Evolutionary conservation across 768 basidiomycete genomes (phyloP).

Genomic region (Podaxis rugospora): DNA sequence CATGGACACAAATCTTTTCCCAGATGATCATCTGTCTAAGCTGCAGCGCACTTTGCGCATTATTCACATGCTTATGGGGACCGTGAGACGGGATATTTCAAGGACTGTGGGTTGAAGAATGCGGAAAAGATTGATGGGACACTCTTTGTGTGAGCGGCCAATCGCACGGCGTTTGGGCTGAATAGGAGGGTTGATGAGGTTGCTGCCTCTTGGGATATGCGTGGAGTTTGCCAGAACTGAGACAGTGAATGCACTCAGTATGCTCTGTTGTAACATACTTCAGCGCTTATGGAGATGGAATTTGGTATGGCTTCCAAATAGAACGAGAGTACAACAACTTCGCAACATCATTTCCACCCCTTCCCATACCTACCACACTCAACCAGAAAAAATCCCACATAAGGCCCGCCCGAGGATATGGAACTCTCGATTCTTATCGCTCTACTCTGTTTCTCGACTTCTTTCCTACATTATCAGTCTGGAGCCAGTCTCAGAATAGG

Average conservation of each 20-base stretch:
- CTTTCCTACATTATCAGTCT: no score
- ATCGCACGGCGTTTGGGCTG: conserved; percentile 37
- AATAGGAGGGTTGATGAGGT: not conserved
- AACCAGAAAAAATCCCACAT: no score
- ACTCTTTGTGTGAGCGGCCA: conserved; percentile 52
- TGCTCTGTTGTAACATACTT: no score
- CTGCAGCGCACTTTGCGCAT: conserved; percentile 30
- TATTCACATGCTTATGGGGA: conserved; percentile 16
- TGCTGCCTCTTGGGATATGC: not conserved
- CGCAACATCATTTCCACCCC: no score
- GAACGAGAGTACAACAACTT: no score
- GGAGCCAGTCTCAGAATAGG: no score
- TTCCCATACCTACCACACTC: no score
- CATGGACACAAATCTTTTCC: conserved; percentile 58
- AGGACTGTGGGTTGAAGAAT: conserved; percentile 35
- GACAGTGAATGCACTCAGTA: no score
- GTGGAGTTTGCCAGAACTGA: conserved; percentile 1
- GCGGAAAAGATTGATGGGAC: conserved; percentile 50
- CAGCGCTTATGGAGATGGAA: not conserved
- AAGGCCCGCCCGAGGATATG: no score
- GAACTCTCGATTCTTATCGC: no score
- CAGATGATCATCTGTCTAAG: conserved; percentile 48
- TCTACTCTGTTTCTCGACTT: no score
- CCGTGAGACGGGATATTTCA: conserved; percentile 9
- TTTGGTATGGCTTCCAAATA: not conserved